Conservation (phyloP, 768 basidiomycete genomes). For the Exsudoporus frostii region DNA sequence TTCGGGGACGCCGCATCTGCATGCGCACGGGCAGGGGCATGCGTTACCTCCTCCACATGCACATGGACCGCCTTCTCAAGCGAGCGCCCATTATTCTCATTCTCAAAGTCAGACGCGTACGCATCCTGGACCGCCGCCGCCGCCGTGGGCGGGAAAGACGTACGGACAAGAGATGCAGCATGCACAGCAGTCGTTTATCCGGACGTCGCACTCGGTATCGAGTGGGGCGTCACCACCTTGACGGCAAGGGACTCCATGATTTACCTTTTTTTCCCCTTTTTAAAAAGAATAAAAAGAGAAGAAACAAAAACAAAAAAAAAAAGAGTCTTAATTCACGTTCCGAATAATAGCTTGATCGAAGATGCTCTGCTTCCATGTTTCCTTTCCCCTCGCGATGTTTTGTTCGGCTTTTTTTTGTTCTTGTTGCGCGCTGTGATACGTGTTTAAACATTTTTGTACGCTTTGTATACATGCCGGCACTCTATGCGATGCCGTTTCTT, state of each 20-base stretch:
- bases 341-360: not conserved
- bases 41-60: constrained; percentile 8
- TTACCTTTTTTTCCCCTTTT: not conserved
- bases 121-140: constrained; percentile 23
- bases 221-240: constrained; percentile 34
- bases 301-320: not conserved
- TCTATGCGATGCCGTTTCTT: too few species aligned
- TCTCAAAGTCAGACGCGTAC: constrained; percentile 5
- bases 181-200: constrained; percentile 47
- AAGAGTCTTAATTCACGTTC: not conserved
- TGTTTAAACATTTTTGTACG: too few species aligned
- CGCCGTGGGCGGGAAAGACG: constrained; percentile 24
- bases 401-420: too few species aligned
- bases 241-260: constrained; percentile 1
- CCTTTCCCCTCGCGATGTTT: too few species aligned
- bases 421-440: too few species aligned
- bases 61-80: constrained; percentile 4
- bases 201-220: constrained; percentile 42
- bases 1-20: constrained; percentile 15
- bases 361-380: too few species aligned
- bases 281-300: not conserved
- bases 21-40: constrained; percentile 12
- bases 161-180: constrained; percentile 27
- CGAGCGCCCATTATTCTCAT: constrained; percentile 9
- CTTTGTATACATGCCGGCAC: too few species aligned